Percentiles rank a stretch among this genome's conserved stretches.
phyloP scores from a whole-genome alignment of 1,284 basidiomycete species.

The Ganoderma multipileum region DNA sequence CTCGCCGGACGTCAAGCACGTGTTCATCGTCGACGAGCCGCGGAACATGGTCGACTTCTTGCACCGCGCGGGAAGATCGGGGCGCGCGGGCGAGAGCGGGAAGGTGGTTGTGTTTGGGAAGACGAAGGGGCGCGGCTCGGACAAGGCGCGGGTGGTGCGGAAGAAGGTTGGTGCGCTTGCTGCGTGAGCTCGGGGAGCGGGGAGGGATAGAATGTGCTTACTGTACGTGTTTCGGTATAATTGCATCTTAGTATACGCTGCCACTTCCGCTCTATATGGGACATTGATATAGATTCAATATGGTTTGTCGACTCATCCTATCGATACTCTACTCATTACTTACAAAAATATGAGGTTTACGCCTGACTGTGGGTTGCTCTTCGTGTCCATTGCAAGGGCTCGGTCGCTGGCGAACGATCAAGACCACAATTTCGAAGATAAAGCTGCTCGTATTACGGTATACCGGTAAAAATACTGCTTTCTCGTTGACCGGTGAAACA shows the following conservation, averaged over 20 bases:
- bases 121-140: conserved; percentile 52
- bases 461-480: no score
- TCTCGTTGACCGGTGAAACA: no score
- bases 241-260: neutral
- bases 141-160: conserved; percentile 55
- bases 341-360: neutral
- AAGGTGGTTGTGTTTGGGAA: conserved; percentile 78
- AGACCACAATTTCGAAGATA: no score
- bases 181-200: conserved; percentile 14
- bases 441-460: no score
- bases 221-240: neutral
- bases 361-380: neutral
- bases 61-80: conserved; percentile 87
- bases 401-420: no score
- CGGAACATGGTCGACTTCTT: conserved; percentile 89
- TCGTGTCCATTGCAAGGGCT: neutral
- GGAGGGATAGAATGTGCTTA: neutral
- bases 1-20: conserved; percentile 73
- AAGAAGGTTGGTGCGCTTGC: conserved; percentile 47
- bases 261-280: neutral
- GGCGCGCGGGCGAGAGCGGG: conserved; percentile 69
- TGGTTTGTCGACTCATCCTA: neutral
- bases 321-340: neutral
- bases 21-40: conserved; percentile 86
- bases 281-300: neutral